Base-by-base conservation (phyloP, 768 basidiomycete species). In the Suillus cothurnatus region DNA sequence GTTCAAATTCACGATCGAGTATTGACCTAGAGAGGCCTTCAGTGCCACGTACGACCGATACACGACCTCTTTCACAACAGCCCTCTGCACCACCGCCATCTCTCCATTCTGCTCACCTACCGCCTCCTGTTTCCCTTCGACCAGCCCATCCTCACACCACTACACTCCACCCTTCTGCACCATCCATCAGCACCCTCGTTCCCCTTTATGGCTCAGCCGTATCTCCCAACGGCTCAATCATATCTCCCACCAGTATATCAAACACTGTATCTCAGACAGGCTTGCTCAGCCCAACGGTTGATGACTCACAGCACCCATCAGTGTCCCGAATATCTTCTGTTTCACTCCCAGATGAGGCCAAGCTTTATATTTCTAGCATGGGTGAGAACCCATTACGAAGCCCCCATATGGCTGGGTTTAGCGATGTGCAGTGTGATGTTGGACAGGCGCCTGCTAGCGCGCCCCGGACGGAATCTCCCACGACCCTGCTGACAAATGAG, bases 291-390 rank as follows among this genome's bases (percentile, higher is more conserved):
- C 74, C 69, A 43, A 73, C 69, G 49, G 67, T 73, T 23, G 76
- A 80, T 71, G 71, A 72, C 66, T 74, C 76, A 26, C 73, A 74
- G n/a, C 73, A 78, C 6, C 68, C 80, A 21, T 84, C 85, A n/a
- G 88, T 89, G 60, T 92, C 90, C 11, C 83, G 84, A 28, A 84
- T 89, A 50, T 86, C 88, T 41, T 31, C 52, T 21, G 85, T 89
- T 59, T 86, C 88, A 39, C 81, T 93, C 43, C 90, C 92, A 1
- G 91, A 93, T 62, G 93, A 94, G 73, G 89, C 92, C 19, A 86
- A 81, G 67, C 86, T 84, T 57, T 93, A 91, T 71, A 88, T 92
- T 63, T 82, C 86, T 43, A 86, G 83, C 69, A 87, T 91, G 84
- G 77, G 77, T 43, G 90, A 92, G 63, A 88, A 87, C 6, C 88